These are phyloP conservation scores for Detonula confervacea DNA, from an alignment of 352 stramenopile genomes.

Conservation along the genomic window DNA sequence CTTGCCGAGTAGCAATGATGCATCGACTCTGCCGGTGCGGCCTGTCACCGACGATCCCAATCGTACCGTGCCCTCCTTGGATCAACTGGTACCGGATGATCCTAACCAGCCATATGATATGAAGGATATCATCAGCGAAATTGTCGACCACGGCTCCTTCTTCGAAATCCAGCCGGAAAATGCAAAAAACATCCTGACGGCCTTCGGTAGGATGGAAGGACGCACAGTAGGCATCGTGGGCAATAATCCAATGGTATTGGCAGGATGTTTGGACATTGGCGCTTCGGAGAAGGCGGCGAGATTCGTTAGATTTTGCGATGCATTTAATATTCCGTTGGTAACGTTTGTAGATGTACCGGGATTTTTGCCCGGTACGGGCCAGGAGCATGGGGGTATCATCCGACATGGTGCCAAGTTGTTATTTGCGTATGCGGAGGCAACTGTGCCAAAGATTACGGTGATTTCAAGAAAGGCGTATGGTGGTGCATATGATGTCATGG, in stretches of 20 bases:
- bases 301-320: slow-evolving; percentile 98
- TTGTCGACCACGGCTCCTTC: slow-evolving; percentile 95
- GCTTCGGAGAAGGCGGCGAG: slow-evolving; percentile 95
- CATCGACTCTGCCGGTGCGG: slow-evolving; percentile 67
- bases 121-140: slow-evolving; percentile 92
- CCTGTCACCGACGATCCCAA: slow-evolving; percentile 90
- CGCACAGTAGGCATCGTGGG: slow-evolving; percentile 95
- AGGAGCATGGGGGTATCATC: slow-evolving; percentile 96
- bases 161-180: slow-evolving; percentile 98
- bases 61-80: slow-evolving; percentile 88
- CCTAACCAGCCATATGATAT: slow-evolving; percentile 99
- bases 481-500: slow-evolving; percentile 99
- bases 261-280: slow-evolving; percentile 97
- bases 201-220: slow-evolving; percentile 96
- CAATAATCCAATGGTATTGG: slow-evolving; percentile 96
- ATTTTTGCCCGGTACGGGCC: slow-evolving; percentile 95
- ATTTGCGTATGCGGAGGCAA: slow-evolving; percentile 97
- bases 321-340: slow-evolving; percentile 98
- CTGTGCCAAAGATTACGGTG: slow-evolving; percentile 98
- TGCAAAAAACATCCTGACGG: slow-evolving; percentile 97
- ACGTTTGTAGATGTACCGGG: slow-evolving; percentile 98
- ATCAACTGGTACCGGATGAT: slow-evolving; percentile 95
- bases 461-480: slow-evolving; percentile 99
- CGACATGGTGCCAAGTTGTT: slow-evolving; percentile 96
- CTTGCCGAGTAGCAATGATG: slow-evolving; percentile 89